Evolutionary conservation across 306 rosid genomes (phyloP), one percentile per base, ranked within the genome.

Genomic region (Acacia confusa): DNA sequence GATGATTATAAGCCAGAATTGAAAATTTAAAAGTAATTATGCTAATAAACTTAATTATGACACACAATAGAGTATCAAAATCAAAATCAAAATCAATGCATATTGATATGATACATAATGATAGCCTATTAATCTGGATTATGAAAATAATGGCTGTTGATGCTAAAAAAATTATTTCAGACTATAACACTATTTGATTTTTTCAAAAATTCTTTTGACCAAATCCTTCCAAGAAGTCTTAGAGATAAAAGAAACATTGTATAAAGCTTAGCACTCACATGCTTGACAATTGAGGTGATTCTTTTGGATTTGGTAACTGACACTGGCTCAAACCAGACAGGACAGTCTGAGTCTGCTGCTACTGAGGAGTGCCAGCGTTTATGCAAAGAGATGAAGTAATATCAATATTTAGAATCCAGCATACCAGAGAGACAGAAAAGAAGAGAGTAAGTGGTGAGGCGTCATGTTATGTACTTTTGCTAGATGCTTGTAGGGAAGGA

Each of bases 271-370:
- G 80, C 83, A 91, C 97, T 95, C 91, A 95, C 97, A 90, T 92
- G 84, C 86, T 92, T 82, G 79, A 43, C 90, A 87, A 95, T 86
- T 20, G 91, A 86, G 52, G 75, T 88, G 85, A 95, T 88, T 88
- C 92, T 94, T 89, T 76, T 85, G 47, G 98, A 90, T 88, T 94
- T 94, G 78, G 88, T 87, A 84, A 94, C 97, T 1, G 97, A 92
- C 17, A 94, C 98, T 19, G 98, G 97, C 86, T 94, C 98, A 89
- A 94, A 94, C 97, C 97, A 94, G 73, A 94, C 92, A 68, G 97
- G 97, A 76, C 92, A 81, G 34, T 75, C 78, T 68, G 72, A 82
- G 34, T 85, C 90, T 55, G 92, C 92, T 1, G 97, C 97, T 76
- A 92, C 98, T 92, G 86, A 25, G 55, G 66, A 85, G 48, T 28